Evolutionary conservation across 2,329 filamentous ascomycete genomes (phyloP), one percentile per base, ranked within the genome.

Genomic region (Claviceps digitariae): DNA sequence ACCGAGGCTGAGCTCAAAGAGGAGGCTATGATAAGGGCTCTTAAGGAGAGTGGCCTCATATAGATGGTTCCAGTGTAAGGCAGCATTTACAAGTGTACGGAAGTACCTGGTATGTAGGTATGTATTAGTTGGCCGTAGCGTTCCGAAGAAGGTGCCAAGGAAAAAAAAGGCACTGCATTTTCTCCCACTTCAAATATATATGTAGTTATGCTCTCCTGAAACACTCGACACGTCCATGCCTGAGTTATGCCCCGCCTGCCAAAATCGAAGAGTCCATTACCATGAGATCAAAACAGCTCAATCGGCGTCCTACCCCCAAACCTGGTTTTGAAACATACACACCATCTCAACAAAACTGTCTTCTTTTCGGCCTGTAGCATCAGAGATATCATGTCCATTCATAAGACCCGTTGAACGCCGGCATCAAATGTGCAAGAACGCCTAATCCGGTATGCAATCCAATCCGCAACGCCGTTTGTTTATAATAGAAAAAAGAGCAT

Each of bases 21-120:
- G 21, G 74, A 77, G 13, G 66, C 62, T 50, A 64, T 79, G 2
- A 53, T 72, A 54, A 68, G 66, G 60, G 69, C 68, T 17, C 63
- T 80, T 54, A 71, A 64, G 55, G 67, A 71, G n/a, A 66, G 62
- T 49, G 74, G 74, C 2, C 62, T 74, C 25, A 40, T 74, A 43
- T 56, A 52, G 43, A 44, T 44, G 15, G 34, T 5, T 44, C 7
- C 12, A 23, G 12, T 13, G 20, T 9, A 21, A 3, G 41, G 20
- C 20, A 43, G 13, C 41, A 13, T 21, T 4, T 23, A 6, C 20
- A n/a, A n/a, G n/a, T n/a, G n/a, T n/a, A n/a, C n/a, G n/a, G n/a
- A n/a, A n/a, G n/a, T n/a, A n/a, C n/a, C n/a, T n/a, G n/a, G n/a
- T n/a, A n/a, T n/a, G n/a, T n/a, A n/a, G n/a, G n/a, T 17, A 20